Evolutionary conservation across 2,329 filamentous ascomycete genomes (phyloP), one percentile per base, ranked within the genome.

Genomic region (Trichoderma sp.): DNA sequence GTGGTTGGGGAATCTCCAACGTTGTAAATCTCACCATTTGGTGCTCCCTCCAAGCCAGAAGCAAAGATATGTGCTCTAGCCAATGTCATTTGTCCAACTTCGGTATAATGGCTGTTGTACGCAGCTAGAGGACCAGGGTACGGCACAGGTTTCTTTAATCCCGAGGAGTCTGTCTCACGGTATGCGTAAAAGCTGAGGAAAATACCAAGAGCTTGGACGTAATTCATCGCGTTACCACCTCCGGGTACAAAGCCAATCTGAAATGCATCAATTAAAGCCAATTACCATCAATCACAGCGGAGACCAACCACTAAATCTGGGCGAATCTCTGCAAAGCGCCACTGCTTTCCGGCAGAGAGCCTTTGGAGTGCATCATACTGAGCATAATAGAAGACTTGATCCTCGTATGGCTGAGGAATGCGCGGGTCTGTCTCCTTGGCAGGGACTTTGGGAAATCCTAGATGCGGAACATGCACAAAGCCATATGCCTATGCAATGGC

Each of bases 181-280:
- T 67, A 35, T 29, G 64, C 64, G 25, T 67, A 67, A 35, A 67
- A 67, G 19, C 64, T 67, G 17, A 67, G 64, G 15, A 67, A 67
- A 22, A 67, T 48, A 6, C 64, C 52, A 10, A 67, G 35, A 25
- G 64, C 64, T 22, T 67, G 64, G 8, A 45, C 54, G 5, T 59
- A 60, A 8, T 67, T 67, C 64, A 67, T 67, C 1, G 54, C 64
- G 29, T 60, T 67, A 27, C 56, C 56, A 5, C 64, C 64, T 12
- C 64, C 54, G 5, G 64, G 64, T 10, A 67, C 64, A 22, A 59
- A 67, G 17, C 64, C 64, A 25, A 67, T 67, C 64, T 67, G 25
- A 4, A 10, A 3, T 22, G 12, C 3, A 37, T 67, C 17, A 67
- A 54, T n/a, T n/a, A 39, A 39, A 17, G 27, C 3, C 32, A 10